Evolutionary conservation across 164 flowering plant genomes (phyloP).

Genomic region (Tinospora cordifolia): DNA sequence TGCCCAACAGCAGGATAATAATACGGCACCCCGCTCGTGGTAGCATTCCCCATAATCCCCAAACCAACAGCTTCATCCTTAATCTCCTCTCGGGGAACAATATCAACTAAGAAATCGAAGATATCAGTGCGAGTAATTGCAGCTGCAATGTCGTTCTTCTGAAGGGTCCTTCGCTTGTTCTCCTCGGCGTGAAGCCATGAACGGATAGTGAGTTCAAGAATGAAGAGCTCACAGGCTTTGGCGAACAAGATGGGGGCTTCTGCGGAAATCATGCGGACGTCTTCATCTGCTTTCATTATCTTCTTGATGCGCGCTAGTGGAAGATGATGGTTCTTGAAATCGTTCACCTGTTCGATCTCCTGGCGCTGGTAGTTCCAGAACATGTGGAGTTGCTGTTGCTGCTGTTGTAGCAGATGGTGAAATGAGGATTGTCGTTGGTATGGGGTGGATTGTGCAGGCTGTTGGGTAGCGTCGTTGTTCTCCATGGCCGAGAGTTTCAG

Average conservation of each 20-base stretch:
- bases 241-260: constrained; percentile 87
- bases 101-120: constrained; percentile 82
- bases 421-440: constrained; percentile 22
- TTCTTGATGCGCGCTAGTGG: constrained; percentile 93
- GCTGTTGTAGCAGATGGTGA: constrained; percentile 85
- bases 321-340: constrained; percentile 90
- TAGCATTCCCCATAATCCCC: constrained; percentile 11
- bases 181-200: constrained; percentile 98
- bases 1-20: constrained; percentile 32
- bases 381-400: constrained; percentile 79
- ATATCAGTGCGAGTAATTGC: constrained; percentile 83
- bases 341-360: constrained; percentile 71
- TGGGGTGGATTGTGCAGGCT: constrained; percentile 11
- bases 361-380: constrained; percentile 83
- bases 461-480: constrained; percentile 13
- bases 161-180: constrained; percentile 89
- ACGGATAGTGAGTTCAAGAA: constrained; percentile 77
- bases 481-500: constrained; percentile 11
- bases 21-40: constrained; percentile 31
- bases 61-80: constrained; percentile 39
- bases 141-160: constrained; percentile 92
- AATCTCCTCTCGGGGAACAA: constrained; percentile 83
- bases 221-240: constrained; percentile 93
- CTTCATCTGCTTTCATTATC: constrained; percentile 98
- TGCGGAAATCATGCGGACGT: constrained; percentile 92